Base-by-base conservation (phyloP, 2,329 filamentous ascomycete species). In the Xylaria sp. region DNA sequence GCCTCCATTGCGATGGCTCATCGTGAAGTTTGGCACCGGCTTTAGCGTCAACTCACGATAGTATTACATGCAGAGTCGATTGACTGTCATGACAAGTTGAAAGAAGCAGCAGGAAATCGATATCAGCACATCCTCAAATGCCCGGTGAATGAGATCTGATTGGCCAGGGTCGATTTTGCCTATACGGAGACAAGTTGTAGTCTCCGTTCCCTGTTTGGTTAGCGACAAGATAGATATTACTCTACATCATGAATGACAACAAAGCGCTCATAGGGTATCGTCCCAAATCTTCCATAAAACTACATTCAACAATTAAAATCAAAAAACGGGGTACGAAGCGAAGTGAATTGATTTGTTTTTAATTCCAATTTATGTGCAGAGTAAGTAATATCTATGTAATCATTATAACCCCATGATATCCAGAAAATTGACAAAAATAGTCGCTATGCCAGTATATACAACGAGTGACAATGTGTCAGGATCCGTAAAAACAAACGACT, bases 141-240 rank as follows among this genome's bases (percentile, higher is more conserved):
- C 31, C 31, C 21, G 10, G 38, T 54, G n/a, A 25, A 46, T 51
- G 31, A 25, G n/a, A 47, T 5, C 31, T 43, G 51, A 62, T 68
- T 60, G 60, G 63, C 51, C 47, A 43, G 55, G 33, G 46, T 59
- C 31, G 31, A 54, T 65, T 65, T 55, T 65, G 66, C 63, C 66
- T 69, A 64, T 68, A 70, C 35, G 15, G 63, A 63, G 58, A 47
- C 37, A 29, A 33, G 37, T 40, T 21, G 4, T 9, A n/a, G 40
- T 47, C 59, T 72, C 70, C 69, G 70, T 67, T 68, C 68, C 67
- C 29, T 3, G 62, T 60, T 59, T 31, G 68, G 70, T 60, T 62
- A 65, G 64, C 48, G 58, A 51, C 27, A n/a, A n/a, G n/a, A n/a
- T n/a, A n/a, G n/a, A n/a, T n/a, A n/a, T n/a, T n/a, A n/a, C n/a